Conservation (phyloP, 2,329 filamentous ascomycete genomes). For the Hypoxylon sp. region DNA sequence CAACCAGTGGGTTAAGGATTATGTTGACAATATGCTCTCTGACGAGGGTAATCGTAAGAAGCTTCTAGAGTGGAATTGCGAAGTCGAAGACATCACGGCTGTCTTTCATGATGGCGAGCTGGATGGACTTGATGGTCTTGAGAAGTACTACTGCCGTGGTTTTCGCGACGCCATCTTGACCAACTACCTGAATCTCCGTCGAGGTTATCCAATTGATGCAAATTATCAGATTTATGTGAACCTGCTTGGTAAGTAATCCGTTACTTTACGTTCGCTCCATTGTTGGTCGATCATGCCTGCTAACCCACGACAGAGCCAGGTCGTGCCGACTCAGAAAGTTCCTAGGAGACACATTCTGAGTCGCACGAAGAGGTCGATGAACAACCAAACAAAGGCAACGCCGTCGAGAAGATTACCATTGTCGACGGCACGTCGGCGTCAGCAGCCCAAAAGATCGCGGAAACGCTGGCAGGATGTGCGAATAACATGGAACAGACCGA, state of each 20-base stretch:
- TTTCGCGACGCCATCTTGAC: conserved; percentile 39
- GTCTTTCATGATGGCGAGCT: conserved; percentile 39
- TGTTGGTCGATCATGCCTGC: background rate
- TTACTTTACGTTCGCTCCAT: background rate
- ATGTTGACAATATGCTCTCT: conserved; percentile 34
- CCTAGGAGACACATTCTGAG: conserved; percentile 20
- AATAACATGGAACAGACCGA: no score
- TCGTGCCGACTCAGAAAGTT: background rate
- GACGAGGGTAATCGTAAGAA: conserved; percentile 23
- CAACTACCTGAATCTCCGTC: conserved; percentile 28
- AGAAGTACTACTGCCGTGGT: conserved; percentile 28
- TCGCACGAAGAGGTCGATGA: conserved; percentile 6
- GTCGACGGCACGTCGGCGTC: no score
- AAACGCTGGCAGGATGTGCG: no score
- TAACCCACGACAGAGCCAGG: conserved; percentile 12
- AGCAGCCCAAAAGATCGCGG: no score
- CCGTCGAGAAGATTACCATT: no score
- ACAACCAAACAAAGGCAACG: no score
- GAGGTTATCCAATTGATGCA: conserved; percentile 6
- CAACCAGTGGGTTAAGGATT: conserved; percentile 37
- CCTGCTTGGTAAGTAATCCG: conserved; percentile 14
- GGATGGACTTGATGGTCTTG: conserved; percentile 29
- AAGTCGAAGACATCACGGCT: conserved; percentile 35
- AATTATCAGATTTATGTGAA: background rate
- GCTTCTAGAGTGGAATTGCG: conserved; percentile 40